Evolutionary conservation across 208 protist genomes (phyloP).

Genomic region (Crithidia bombi): DNA sequence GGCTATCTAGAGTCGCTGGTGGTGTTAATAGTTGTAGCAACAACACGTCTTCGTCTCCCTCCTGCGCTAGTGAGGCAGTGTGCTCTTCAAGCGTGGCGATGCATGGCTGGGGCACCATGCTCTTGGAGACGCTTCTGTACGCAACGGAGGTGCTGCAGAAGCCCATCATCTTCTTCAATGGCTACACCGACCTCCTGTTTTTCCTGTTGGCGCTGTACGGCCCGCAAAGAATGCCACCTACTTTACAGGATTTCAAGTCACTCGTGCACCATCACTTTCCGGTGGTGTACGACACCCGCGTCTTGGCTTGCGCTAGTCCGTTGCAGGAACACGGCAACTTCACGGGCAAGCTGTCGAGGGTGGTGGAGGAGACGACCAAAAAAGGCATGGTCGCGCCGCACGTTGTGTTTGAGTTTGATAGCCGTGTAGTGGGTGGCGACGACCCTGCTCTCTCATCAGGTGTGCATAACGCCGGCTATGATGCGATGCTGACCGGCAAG

Average conservation of each 20-base stretch:
- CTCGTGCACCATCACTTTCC: slow-evolving; percentile 53
- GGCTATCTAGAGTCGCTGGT: background rate
- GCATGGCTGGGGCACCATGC: slow-evolving; percentile 39
- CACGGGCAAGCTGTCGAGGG: slow-evolving; percentile 44
- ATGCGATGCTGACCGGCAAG: slow-evolving; percentile 62
- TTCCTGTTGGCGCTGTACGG: slow-evolving; percentile 44
- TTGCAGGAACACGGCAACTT: slow-evolving; percentile 50
- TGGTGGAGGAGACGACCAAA: slow-evolving; percentile 37
- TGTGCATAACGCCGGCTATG: slow-evolving; percentile 52
- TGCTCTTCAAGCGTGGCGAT: background rate
- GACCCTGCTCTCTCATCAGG: slow-evolving; percentile 5
- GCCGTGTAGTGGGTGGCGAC: slow-evolving; percentile 7
- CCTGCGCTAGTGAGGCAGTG: too few species aligned
- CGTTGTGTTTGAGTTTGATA: slow-evolving; percentile 25
- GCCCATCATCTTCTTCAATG: slow-evolving; percentile 67
- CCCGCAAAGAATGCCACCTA: slow-evolving; percentile 29
- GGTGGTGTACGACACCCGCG: slow-evolving; percentile 66
- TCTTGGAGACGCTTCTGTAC: slow-evolving; percentile 48
- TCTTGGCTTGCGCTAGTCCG: slow-evolving; percentile 42
- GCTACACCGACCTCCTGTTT: slow-evolving; percentile 67
- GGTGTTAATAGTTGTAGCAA: background rate
- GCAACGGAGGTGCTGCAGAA: slow-evolving; percentile 44
- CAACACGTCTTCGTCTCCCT: background rate
- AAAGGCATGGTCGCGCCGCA: slow-evolving; percentile 5
- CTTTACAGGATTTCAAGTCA: slow-evolving; percentile 50